phyloP scores from a whole-genome alignment of 2,329 filamentous ascomycete genomes.

The Aureobasidium sp. region DNA sequence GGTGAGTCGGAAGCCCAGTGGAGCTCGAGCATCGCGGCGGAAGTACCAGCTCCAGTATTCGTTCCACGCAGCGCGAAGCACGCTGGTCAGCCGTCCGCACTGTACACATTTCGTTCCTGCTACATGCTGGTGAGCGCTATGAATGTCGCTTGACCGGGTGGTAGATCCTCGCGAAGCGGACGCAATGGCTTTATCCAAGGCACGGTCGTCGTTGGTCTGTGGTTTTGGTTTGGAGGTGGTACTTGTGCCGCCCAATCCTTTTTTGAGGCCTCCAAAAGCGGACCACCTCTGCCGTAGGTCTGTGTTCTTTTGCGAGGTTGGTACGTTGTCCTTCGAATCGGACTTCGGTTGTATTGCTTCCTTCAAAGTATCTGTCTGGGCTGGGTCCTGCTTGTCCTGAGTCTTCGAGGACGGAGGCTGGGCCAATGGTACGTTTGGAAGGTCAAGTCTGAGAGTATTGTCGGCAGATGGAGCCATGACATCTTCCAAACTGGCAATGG shows the following conservation, averaged over 20 bases:
- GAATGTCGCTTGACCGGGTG: neutral
- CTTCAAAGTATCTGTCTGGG: neutral
- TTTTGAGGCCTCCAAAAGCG: slow-evolving; percentile 34
- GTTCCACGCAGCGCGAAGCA: slow-evolving; percentile 21
- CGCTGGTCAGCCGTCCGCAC: slow-evolving; percentile 20
- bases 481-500: slow-evolving; percentile 39
- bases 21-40: slow-evolving; percentile 14
- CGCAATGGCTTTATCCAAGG: neutral
- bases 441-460: slow-evolving; percentile 17
- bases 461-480: slow-evolving; percentile 28
- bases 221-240: neutral
- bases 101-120: neutral
- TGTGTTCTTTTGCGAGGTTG: slow-evolving; percentile 30
- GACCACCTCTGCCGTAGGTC: slow-evolving; percentile 33
- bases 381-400: neutral
- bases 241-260: slow-evolving; percentile 28
- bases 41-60: slow-evolving; percentile 24
- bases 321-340: neutral
- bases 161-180: neutral
- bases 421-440: slow-evolving; percentile 2
- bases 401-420: neutral
- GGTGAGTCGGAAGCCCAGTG: slow-evolving; percentile 27
- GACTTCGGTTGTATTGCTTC: neutral
- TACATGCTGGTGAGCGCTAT: neutral
- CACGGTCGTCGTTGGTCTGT: neutral